These are phyloP conservation scores for Lepidium sativum DNA, from an alignment of 345 rosid genomes.

Conservation along the genomic window DNA sequence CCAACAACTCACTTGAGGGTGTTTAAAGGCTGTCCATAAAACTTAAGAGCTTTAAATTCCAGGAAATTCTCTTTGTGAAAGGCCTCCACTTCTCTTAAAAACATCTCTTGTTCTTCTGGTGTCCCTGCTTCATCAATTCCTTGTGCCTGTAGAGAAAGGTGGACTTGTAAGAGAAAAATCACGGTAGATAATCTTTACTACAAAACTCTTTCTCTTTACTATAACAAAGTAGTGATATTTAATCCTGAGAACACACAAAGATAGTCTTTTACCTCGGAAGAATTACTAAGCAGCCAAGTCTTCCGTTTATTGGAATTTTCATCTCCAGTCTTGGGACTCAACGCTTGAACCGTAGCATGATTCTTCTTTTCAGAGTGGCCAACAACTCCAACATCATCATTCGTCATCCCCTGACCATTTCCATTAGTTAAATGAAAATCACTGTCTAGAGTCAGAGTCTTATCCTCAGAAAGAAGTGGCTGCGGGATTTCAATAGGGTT, in stretches of 20 bases:
- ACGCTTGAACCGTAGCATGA: too few relatives aligned
- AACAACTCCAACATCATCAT: constrained; percentile 9
- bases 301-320: constrained; percentile 37
- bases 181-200: background rate
- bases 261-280: constrained; percentile 42
- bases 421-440: constrained; percentile 20
- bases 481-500: constrained; percentile 25
- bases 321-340: too few relatives aligned
- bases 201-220: background rate
- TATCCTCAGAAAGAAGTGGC: constrained; percentile 10
- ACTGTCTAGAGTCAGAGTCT: constrained; percentile 18
- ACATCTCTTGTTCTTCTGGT: constrained; percentile 50
- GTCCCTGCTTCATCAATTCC: constrained; percentile 55
- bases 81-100: constrained; percentile 64
- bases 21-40: constrained; percentile 68
- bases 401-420: constrained; percentile 2
- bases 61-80: constrained; percentile 45
- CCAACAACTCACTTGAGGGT: constrained; percentile 55
- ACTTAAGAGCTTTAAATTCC: constrained; percentile 75
- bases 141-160: constrained; percentile 38
- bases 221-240: background rate
- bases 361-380: constrained; percentile 18
- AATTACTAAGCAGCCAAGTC: constrained; percentile 45
- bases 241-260: background rate
- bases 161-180: background rate